Conservation (phyloP, 495 filamentous ascomycete genomes). For the Penicillium cosmopolitanum region DNA sequence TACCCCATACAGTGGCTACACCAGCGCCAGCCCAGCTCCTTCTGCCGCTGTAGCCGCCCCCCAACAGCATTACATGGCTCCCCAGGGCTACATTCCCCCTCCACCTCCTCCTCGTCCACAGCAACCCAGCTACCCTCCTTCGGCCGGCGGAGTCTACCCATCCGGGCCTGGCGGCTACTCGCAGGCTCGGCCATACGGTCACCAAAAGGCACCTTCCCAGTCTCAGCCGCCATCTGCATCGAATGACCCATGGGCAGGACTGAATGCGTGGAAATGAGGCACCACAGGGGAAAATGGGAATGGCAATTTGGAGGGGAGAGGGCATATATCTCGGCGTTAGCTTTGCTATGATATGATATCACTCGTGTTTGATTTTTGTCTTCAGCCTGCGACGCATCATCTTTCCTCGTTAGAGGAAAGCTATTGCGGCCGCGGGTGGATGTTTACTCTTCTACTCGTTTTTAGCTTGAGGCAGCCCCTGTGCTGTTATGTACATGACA, state of each 20-base stretch:
- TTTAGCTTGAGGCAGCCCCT: conserved; percentile 1
- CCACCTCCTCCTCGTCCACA: conserved; percentile 86
- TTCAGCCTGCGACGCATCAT: neutral
- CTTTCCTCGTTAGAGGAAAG: too few relatives aligned
- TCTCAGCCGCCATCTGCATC: conserved; percentile 41
- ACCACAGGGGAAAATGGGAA: conserved; percentile 3
- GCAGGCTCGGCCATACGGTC: conserved; percentile 46
- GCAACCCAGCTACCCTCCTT: conserved; percentile 70
- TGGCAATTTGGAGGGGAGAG: neutral
- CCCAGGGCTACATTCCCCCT: conserved; percentile 85
- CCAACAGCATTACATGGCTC: conserved; percentile 53
- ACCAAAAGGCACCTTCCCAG: conserved; percentile 47
- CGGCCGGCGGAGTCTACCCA: conserved; percentile 51
- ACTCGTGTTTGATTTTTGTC: conserved; percentile 8
- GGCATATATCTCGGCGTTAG: conserved; percentile 21
- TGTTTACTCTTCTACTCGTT: conserved; percentile 5
- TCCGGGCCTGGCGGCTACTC: conserved; percentile 64
- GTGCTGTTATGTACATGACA: conserved; percentile 12
- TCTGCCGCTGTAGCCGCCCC: conserved; percentile 23
- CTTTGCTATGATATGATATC: conserved; percentile 15
- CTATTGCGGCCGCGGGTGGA: neutral
- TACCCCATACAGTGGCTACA: conserved; percentile 38
- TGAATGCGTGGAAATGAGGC: conserved; percentile 80
- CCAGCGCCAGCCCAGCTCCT: conserved; percentile 41
- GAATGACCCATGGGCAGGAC: conserved; percentile 81